phyloP scores from a whole-genome alignment of 2,329 filamentous ascomycete species.

The Venturia aucupariae region DNA sequence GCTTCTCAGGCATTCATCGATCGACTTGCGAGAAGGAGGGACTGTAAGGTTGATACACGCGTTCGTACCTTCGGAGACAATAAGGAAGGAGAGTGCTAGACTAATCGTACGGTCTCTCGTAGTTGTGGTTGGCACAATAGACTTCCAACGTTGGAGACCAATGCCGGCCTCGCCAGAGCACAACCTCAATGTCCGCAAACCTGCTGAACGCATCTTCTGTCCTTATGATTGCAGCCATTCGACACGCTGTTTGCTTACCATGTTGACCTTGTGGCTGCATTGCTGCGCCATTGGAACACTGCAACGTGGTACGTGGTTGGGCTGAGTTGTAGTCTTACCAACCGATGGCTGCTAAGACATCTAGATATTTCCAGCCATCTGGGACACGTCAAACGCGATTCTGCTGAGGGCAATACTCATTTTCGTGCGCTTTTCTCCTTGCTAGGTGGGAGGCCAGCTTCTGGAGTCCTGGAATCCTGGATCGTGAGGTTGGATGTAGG shows the following conservation, averaged over 20 bases:
- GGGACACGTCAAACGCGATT: background rate
- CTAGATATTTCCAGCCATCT: background rate
- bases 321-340: background rate
- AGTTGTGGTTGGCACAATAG: background rate
- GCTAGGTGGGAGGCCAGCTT: background rate
- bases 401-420: background rate
- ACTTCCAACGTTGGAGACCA: background rate
- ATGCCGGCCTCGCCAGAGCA: background rate
- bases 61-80: background rate
- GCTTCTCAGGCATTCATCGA: background rate
- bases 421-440: background rate
- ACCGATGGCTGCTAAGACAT: background rate
- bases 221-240: background rate
- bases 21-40: background rate
- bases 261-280: background rate
- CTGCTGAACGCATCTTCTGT: background rate
- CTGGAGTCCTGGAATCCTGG: too few relatives aligned
- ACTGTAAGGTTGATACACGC: background rate
- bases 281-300: background rate
- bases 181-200: background rate
- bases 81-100: background rate
- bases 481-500: background rate
- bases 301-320: background rate
- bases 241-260: background rate
- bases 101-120: background rate